Evolutionary conservation across 1,139 yeast species (phyloP), one percentile per base, ranked within the genome.

Genomic region (Protomyces lactucae-debilis): DNA sequence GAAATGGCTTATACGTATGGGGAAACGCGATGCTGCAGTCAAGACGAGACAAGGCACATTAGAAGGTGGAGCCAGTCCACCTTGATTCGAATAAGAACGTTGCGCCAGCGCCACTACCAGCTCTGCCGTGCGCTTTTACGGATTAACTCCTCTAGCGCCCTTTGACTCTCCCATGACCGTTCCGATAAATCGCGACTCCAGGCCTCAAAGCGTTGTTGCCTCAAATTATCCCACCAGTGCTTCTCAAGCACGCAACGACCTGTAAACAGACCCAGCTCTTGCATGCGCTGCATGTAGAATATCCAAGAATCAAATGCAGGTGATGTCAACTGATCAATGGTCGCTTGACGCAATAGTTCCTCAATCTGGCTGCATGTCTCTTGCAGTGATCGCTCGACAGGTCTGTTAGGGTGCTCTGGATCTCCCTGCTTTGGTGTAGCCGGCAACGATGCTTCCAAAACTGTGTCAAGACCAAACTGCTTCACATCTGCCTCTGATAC

Each of bases 41-140:
- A n/a, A 25, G 35, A 59, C 63, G 5, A n/a, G 18, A 37, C 52
- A 52, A 18, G 57, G 57, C 40, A 59, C 63, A 32, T 48, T 59
- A n/a, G 57, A 32, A 52, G 57, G 36, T 6, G 57, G 57, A 8
- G 52, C 53, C 8, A 14, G 28, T n/a, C 61, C 61, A 10, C 43
- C 14, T 5, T n/a, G 9, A 37, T 3, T 9, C 5, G 5, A 4
- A 6, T 4, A 37, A 14, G 16, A 37, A 36, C 40, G 14, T 37
- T 37, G 43, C 32, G 32, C 32, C 8, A 28, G 32, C 32, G 8
- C 5, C 32, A 28, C 8, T 28, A 43, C 25, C 48, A 43, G 23
- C 25, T 16, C 48, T 6, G 8, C 5, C 48, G 10, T 18, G 48
- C 48, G 18, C 25, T 43, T 6, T 18, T 6, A 18, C 48, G 48